Evolutionary conservation across 805 yeast species (phyloP).

Genomic region (Starmerella kuoi): DNA sequence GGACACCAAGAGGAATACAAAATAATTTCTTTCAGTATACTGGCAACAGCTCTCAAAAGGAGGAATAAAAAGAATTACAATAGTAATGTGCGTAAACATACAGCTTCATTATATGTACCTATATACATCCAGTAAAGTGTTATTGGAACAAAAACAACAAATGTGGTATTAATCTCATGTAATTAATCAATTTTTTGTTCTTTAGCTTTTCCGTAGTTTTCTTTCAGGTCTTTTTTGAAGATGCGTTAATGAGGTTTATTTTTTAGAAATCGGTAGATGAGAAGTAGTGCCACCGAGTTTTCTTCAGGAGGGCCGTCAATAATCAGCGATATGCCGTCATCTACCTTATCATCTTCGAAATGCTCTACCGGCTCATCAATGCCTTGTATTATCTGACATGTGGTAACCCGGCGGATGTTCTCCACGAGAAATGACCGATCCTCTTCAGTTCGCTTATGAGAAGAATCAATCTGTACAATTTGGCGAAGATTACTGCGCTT

Average conservation of each 20-base stretch:
- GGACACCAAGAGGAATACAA: conserved; percentile 33
- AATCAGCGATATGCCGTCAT: conserved; percentile 49
- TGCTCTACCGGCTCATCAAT: not conserved
- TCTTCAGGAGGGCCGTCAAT: conserved; percentile 56
- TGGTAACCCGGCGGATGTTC: conserved; percentile 18
- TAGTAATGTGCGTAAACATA: too few relatives aligned
- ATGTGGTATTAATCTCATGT: too few relatives aligned
- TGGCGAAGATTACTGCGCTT: conserved; percentile 16
- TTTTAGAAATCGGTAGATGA: conserved; percentile 14
- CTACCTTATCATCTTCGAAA: conserved; percentile 29
- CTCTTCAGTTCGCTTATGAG: not conserved
- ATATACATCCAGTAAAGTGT: not conserved
- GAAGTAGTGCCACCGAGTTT: conserved; percentile 29
- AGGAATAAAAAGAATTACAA: too few relatives aligned
- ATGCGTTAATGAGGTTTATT: too few relatives aligned
- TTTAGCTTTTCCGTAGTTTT: too few relatives aligned
- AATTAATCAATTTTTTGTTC: too few relatives aligned
- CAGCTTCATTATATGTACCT: too few relatives aligned
- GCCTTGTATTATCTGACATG: conserved; percentile 8
- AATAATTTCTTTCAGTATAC: too few relatives aligned
- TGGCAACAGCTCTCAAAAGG: too few relatives aligned
- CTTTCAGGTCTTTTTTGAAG: too few relatives aligned
- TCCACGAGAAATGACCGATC: conserved; percentile 11
- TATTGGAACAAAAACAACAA: too few relatives aligned
- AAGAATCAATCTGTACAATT: conserved; percentile 15